A percentile compares a stretch with the other conserved stretches of the same genome.
These are phyloP conservation scores for Termitomyces eurrhizus DNA, from an alignment of 768 basidiomycete species.

Conservation along the genomic window DNA sequence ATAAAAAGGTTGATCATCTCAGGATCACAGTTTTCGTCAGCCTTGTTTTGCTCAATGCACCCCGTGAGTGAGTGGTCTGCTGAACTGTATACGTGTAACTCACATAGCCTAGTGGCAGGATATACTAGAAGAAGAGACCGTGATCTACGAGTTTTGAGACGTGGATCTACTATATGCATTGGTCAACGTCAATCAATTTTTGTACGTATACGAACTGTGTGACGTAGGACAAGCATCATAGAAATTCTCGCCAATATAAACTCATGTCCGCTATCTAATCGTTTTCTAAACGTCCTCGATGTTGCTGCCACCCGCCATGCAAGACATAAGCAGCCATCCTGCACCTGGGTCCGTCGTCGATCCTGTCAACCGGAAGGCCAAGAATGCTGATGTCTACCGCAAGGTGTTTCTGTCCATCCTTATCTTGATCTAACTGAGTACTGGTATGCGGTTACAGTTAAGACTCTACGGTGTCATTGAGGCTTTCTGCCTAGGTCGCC, in stretches of 20 bases:
- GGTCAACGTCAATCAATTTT: too few species aligned
- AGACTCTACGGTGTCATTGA: too few species aligned
- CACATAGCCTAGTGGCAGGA: slow-evolving; percentile 35
- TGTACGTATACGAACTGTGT: background rate
- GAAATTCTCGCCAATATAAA: slow-evolving; percentile 6
- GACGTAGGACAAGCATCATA: slow-evolving; percentile 14
- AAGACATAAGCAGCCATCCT: slow-evolving; percentile 61
- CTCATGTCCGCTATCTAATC: background rate
- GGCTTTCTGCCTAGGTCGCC: too few species aligned
- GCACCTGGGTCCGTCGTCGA: slow-evolving; percentile 55
- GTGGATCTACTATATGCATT: slow-evolving; percentile 44
- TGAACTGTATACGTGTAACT: background rate
- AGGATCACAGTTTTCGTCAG: slow-evolving; percentile 8
- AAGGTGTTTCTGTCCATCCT: slow-evolving; percentile 41
- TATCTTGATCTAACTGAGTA: background rate
- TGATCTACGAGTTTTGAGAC: slow-evolving; percentile 39
- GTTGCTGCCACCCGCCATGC: slow-evolving; percentile 51
- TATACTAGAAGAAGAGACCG: slow-evolving; percentile 18
- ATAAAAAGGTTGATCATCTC: too few species aligned
- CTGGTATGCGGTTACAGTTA: too few species aligned
- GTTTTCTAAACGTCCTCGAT: too few species aligned
- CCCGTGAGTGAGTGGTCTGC: slow-evolving; percentile 13
- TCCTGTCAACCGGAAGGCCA: slow-evolving; percentile 55
- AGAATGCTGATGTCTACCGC: slow-evolving; percentile 75
- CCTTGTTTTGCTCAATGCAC: slow-evolving; percentile 16